phyloP scores from a whole-genome alignment of 2,329 filamentous ascomycete genomes.

The Hypoxylon rubiginosum region DNA sequence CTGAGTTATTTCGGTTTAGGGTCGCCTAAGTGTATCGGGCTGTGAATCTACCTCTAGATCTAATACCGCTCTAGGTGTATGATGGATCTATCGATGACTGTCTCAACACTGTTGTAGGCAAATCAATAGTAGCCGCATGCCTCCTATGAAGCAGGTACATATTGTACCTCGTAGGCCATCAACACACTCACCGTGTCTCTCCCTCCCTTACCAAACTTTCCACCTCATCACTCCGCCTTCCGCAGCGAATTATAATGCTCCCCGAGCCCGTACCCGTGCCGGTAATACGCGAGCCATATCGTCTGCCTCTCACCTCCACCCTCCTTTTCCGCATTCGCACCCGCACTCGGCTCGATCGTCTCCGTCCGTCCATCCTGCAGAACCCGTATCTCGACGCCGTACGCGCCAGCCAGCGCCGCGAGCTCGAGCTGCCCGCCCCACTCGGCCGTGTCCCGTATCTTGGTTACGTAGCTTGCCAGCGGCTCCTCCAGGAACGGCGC shows the following conservation, averaged over 20 bases:
- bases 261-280: slow-evolving; percentile 91
- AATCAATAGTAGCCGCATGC: neutral
- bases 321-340: slow-evolving; percentile 58
- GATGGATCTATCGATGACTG: neutral
- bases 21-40: neutral
- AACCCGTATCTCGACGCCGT: slow-evolving; percentile 84
- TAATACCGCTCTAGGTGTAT: neutral
- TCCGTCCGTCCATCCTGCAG: slow-evolving; percentile 87
- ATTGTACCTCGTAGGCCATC: neutral
- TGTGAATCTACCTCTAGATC: neutral
- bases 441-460: slow-evolving; percentile 88
- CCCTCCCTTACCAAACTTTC: too few relatives aligned
- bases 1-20: neutral
- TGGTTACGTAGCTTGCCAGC: slow-evolving; percentile 77
- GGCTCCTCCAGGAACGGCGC: slow-evolving; percentile 88
- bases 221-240: slow-evolving; percentile 51
- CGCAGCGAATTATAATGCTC: slow-evolving; percentile 97
- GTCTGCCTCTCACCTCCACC: slow-evolving; percentile 65
- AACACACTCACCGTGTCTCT: neutral
- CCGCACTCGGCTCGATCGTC: slow-evolving; percentile 71
- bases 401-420: slow-evolving; percentile 83
- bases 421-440: slow-evolving; percentile 97
- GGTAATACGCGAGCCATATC: slow-evolving; percentile 95
- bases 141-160: neutral
- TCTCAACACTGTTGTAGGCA: neutral